phyloP scores from a whole-genome alignment of 192 early-diverging fungal genomes.

The Oehlia diaphana region DNA sequence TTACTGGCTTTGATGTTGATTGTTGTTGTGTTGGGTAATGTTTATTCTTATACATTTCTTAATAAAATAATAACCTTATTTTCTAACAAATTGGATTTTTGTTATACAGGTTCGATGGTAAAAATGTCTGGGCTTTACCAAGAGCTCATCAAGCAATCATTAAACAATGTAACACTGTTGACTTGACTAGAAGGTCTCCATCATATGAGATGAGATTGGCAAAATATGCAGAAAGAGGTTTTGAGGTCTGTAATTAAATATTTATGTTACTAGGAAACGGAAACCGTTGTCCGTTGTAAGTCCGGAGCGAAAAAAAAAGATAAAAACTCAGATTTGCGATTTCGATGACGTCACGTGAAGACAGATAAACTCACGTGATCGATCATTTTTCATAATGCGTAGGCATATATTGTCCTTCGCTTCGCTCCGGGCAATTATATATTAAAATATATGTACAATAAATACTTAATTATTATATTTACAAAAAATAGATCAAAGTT shows the following conservation, averaged over 20 bases:
- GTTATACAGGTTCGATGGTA: background rate
- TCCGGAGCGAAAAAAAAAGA: too few relatives aligned
- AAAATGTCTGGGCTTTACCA: conserved; percentile 5
- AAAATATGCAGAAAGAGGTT: conserved; percentile 11
- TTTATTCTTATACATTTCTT: too few relatives aligned
- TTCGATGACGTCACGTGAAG: too few relatives aligned
- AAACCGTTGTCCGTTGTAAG: too few relatives aligned
- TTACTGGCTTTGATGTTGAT: conserved; percentile 18
- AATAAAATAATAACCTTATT: too few relatives aligned
- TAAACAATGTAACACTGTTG: conserved; percentile 9
- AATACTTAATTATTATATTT: background rate
- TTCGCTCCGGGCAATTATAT: background rate
- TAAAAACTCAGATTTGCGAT: too few relatives aligned
- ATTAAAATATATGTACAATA: background rate
- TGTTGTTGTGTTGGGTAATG: conserved; percentile 10
- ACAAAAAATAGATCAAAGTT: background rate
- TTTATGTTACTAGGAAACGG: background rate
- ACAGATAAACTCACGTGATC: too few relatives aligned
- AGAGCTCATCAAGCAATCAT: conserved; percentile 17
- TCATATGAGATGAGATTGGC: conserved; percentile 22
- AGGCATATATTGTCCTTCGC: too few relatives aligned
- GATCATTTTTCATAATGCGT: too few relatives aligned
- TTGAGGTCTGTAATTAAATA: conserved; percentile 4
- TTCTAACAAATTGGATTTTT: too few relatives aligned
- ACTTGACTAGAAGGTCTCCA: background rate